Evolutionary conservation across 164 flowering plant genomes (phyloP), one percentile per base, ranked within the genome.

Genomic region (Macadamia tetraphylla): DNA sequence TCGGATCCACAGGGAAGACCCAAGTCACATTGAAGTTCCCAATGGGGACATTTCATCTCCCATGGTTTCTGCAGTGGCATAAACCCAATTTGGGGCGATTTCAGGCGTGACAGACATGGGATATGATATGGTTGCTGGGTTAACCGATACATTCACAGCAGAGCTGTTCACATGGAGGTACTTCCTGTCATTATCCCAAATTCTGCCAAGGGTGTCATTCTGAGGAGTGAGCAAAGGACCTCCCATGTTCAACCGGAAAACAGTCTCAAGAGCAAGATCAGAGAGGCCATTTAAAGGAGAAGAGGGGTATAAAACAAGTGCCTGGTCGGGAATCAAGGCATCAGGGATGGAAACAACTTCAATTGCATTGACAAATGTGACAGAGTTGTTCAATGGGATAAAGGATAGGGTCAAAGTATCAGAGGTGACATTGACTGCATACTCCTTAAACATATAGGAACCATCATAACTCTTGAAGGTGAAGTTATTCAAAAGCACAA

Each of bases 21-120:
- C 98, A 94, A 11, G 98, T 92, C 29, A 94, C 67, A 74, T 94
- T 94, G 85, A 90, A 94, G 76, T 78, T 92, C 51, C 3, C 58
- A 66, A 63, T 71, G 8, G 80, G 29, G 29, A 85, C 87, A 73
- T 84, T 83, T 32, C 76, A 67, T 84, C 72, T 3, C 80, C 88
- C 95, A 94, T 86, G 13, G 73, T 60, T 58, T 87, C 88, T 15
- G 94, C 92, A 29, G 97, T 88, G 35, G 91, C 89, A 76, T 94
- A 94, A 53, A 94, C 97, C 81, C 60, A 78, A 78, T 87, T 84
- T 0, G 98, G 98, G 6, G 98, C 97, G 0, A 67, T 87, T 70
- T 90, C 97, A 14, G 81, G 74, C 3, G 89, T 76, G 66, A 85
- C 73, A 18, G 72, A 42, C 5, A 49, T 44, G 9, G 67, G 74